These are phyloP conservation scores for Astrephomene gubernaculifera DNA, from an alignment of 139 green algal genomes.

Conservation along the genomic window DNA sequence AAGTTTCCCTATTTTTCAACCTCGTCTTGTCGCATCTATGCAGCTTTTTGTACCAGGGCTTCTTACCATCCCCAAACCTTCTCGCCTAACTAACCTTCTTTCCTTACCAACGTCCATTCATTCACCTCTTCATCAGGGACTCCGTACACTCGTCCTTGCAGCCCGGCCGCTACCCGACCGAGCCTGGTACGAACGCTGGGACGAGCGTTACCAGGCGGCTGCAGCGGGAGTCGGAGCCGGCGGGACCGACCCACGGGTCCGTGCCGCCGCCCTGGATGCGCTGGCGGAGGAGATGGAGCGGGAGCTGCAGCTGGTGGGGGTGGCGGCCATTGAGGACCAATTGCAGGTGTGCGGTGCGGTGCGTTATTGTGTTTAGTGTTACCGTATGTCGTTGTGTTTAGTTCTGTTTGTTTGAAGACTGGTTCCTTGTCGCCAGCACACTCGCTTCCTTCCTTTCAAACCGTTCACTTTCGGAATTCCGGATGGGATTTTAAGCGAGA, in stretches of 20 bases:
- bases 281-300: slow-evolving; percentile 64
- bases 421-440: not conserved
- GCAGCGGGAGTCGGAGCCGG: not conserved
- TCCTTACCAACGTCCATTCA: too few species aligned
- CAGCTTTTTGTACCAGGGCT: too few species aligned
- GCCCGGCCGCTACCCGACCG: slow-evolving; percentile 9
- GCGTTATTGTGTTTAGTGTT: too few species aligned
- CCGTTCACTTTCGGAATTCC: not conserved
- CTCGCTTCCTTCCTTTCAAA: not conserved
- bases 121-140: slow-evolving; percentile 34
- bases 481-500: too few species aligned
- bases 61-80: too few species aligned
- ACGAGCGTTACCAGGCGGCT: not conserved
- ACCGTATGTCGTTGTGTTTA: too few species aligned
- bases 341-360: slow-evolving; percentile 56
- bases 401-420: not conserved
- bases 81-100: too few species aligned
- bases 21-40: too few species aligned
- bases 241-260: not conserved
- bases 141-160: slow-evolving; percentile 52
- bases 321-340: slow-evolving; percentile 80
- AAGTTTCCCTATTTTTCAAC: too few species aligned
- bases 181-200: slow-evolving; percentile 26
- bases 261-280: slow-evolving; percentile 55
- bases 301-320: slow-evolving; percentile 69